Evolutionary conservation across 23 red algal species (phyloP).

Genomic region (Agarophyton chilense): DNA sequence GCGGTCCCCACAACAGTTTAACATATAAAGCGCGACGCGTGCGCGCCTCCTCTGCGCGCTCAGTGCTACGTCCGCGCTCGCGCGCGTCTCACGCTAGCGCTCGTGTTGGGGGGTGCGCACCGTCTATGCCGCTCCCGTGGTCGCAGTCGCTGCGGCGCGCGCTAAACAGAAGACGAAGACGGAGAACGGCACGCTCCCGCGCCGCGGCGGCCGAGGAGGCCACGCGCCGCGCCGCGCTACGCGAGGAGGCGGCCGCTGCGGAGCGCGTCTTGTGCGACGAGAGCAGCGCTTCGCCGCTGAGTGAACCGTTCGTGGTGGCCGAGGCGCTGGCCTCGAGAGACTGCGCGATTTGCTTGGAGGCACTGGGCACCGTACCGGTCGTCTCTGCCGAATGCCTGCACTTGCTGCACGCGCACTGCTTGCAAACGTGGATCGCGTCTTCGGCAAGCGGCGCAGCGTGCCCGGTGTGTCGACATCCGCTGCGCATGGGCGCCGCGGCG

Average conservation of each 20-base stretch:
- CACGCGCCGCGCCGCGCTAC: background rate
- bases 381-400: background rate
- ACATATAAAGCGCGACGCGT: background rate
- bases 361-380: background rate
- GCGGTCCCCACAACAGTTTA: background rate
- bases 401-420: background rate
- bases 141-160: background rate
- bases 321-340: background rate
- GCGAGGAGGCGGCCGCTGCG: background rate
- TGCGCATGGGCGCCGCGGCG: background rate
- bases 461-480: conserved; percentile 23
- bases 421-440: background rate
- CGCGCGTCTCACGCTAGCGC: background rate
- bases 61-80: too few relatives aligned
- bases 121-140: background rate
- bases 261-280: background rate
- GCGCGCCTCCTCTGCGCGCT: too few relatives aligned
- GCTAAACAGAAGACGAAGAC: background rate
- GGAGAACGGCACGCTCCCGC: background rate
- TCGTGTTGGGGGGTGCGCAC: background rate
- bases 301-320: conserved; percentile 5
- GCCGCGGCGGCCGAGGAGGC: background rate
- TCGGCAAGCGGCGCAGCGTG: background rate
- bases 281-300: background rate
- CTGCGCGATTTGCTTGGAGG: conserved; percentile 10